Conservation (phyloP, 495 filamentous ascomycete species). For the Neurospora sp. region DNA sequence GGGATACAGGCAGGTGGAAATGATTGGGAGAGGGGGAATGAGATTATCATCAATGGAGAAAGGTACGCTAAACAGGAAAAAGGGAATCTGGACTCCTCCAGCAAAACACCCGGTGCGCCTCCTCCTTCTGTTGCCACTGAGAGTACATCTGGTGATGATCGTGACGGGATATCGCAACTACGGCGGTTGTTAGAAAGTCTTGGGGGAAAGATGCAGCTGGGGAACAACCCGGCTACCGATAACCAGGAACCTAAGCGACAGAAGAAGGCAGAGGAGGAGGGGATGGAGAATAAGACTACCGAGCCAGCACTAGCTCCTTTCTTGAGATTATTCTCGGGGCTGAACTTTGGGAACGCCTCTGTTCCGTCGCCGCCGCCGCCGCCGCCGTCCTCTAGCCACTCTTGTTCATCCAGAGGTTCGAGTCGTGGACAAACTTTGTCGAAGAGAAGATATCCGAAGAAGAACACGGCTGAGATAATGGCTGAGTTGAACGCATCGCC, state of each 20-base stretch:
- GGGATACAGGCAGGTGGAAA: neutral
- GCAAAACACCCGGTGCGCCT: neutral
- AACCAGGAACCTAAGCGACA: neutral
- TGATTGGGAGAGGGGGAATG: neutral
- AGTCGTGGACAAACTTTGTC: neutral
- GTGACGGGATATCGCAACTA: neutral
- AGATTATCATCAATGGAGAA: neutral
- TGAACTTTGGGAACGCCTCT: neutral
- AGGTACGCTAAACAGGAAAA: neutral
- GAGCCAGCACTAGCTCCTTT: neutral
- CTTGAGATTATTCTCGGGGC: neutral
- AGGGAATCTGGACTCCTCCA: neutral
- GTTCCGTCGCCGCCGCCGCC: neutral
- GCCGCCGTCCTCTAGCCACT: neutral
- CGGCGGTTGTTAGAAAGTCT: neutral
- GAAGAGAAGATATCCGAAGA: neutral
- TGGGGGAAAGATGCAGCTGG: neutral
- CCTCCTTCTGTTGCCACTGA: neutral
- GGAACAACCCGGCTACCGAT: neutral
- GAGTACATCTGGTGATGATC: neutral
- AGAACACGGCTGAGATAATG: neutral
- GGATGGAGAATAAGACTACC: fast-evolving
- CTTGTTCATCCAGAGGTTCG: neutral
- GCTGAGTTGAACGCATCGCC: neutral
- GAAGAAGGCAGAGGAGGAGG: neutral